These are phyloP conservation scores for Zizania latifolia DNA, from an alignment of 176 grass and related monocot species.

Conservation along the genomic window DNA sequence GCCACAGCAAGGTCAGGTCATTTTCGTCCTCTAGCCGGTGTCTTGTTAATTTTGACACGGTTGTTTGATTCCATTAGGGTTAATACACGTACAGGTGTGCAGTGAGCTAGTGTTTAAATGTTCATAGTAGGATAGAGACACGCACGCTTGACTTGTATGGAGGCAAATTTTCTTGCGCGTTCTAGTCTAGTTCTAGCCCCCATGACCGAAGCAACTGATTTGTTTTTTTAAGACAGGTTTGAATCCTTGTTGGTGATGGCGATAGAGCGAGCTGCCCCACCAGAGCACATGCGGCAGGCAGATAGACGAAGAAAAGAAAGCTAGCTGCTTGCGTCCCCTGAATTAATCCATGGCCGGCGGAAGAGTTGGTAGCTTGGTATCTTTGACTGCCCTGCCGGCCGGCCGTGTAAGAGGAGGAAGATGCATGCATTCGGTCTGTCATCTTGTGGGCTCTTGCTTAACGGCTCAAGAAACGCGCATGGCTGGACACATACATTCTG, in stretches of 20 bases:
- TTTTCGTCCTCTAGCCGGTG: constrained; percentile 22
- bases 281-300: constrained; percentile 19
- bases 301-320: constrained; percentile 3
- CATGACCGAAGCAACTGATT: background rate
- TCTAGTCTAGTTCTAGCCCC: background rate
- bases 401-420: background rate
- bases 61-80: constrained; percentile 9
- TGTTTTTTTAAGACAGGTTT: background rate
- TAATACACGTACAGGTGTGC: background rate
- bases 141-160: constrained; percentile 1
- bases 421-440: background rate
- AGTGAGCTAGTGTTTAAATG: background rate
- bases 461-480: constrained; percentile 13
- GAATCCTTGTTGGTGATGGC: constrained; percentile 6
- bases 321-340: background rate
- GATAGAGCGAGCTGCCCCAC: background rate
- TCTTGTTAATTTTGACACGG: constrained; percentile 1
- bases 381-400: constrained; percentile 25
- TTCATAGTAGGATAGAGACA: constrained; percentile 10
- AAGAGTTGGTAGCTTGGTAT: constrained; percentile 6
- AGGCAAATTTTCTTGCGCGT: constrained; percentile 8
- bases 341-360: constrained; percentile 8
- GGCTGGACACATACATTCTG: background rate
- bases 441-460: background rate
- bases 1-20: constrained; percentile 12